These are phyloP conservation scores for Myochromella boudieri DNA, from an alignment of 768 basidiomycete species.

Conservation along the genomic window DNA sequence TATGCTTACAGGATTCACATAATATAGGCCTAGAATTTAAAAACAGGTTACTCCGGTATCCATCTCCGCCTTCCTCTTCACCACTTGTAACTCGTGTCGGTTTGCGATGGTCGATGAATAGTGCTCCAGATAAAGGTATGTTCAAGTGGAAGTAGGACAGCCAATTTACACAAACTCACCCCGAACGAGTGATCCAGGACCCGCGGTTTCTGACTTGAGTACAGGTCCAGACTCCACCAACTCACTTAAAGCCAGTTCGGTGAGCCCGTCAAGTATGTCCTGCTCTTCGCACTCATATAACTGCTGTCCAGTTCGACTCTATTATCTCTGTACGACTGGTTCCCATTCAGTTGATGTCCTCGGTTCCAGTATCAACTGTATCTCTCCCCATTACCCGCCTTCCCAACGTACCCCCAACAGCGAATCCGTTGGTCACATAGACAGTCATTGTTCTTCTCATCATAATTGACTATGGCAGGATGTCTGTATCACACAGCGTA, in stretches of 20 bases:
- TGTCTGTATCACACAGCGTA: not conserved
- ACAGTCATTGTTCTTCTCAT: not conserved
- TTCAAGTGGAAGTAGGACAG: not conserved
- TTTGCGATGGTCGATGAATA: slow-evolving; percentile 11
- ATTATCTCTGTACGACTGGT: not conserved
- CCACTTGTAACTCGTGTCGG: not conserved
- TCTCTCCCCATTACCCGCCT: not conserved
- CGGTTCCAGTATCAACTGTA: not conserved
- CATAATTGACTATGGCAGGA: not conserved
- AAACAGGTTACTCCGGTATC: not conserved
- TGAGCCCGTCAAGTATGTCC: not conserved
- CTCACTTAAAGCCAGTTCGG: not conserved
- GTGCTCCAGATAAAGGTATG: slow-evolving; percentile 9
- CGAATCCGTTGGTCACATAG: not conserved
- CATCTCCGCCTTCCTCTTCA: not conserved
- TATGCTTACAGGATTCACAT: slow-evolving; percentile 31
- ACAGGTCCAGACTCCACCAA: not conserved
- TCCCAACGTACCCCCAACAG: not conserved
- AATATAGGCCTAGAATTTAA: slow-evolving; percentile 26
- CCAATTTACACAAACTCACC: too few relatives aligned
- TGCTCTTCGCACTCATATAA: not conserved
- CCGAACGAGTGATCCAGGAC: slow-evolving; percentile 1
- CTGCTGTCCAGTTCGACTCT: not conserved
- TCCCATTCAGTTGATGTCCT: slow-evolving; percentile 5
- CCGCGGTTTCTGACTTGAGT: not conserved